A percentile compares a stretch with the other conserved stretches of the same genome.
Conservation (phyloP, 768 basidiomycete species). For the Hygrocybe punicea region DNA sequence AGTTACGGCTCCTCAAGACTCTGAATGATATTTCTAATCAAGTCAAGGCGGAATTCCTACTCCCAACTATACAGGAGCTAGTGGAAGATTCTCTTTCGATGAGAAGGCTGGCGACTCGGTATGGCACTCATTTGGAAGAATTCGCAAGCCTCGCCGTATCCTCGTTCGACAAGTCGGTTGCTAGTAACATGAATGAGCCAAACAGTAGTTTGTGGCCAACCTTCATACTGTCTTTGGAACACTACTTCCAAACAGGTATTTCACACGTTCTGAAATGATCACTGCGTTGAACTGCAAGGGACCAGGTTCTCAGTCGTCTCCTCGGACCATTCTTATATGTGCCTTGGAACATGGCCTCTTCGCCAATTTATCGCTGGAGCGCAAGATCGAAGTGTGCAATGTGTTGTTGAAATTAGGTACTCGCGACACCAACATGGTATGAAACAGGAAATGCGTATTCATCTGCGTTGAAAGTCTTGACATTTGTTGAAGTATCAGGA, state of each 20-base stretch:
- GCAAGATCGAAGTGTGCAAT: slow-evolving; percentile 53
- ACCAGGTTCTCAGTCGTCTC: slow-evolving; percentile 40
- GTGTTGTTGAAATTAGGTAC: slow-evolving; percentile 53
- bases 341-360: slow-evolving; percentile 58
- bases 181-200: slow-evolving; percentile 43
- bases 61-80: slow-evolving; percentile 52
- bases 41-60: slow-evolving; percentile 49
- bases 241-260: slow-evolving; percentile 48
- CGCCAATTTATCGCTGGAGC: slow-evolving; percentile 46
- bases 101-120: not conserved
- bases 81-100: slow-evolving; percentile 17
- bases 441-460: slow-evolving; percentile 11
- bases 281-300: slow-evolving; percentile 1
- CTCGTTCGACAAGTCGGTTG: slow-evolving; percentile 50
- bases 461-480: not conserved
- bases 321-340: slow-evolving; percentile 41
- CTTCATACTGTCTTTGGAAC: slow-evolving; percentile 44
- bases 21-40: slow-evolving; percentile 47
- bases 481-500: slow-evolving; percentile 37
- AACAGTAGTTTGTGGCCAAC: slow-evolving; percentile 48
- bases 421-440: slow-evolving; percentile 48
- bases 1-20: slow-evolving; percentile 51
- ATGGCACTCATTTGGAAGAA: slow-evolving; percentile 22
- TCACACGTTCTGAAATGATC: slow-evolving; percentile 1
- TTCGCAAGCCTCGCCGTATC: slow-evolving; percentile 44